Conservation (phyloP, 2,329 filamentous ascomycete genomes). For the Claviceps sp. region DNA sequence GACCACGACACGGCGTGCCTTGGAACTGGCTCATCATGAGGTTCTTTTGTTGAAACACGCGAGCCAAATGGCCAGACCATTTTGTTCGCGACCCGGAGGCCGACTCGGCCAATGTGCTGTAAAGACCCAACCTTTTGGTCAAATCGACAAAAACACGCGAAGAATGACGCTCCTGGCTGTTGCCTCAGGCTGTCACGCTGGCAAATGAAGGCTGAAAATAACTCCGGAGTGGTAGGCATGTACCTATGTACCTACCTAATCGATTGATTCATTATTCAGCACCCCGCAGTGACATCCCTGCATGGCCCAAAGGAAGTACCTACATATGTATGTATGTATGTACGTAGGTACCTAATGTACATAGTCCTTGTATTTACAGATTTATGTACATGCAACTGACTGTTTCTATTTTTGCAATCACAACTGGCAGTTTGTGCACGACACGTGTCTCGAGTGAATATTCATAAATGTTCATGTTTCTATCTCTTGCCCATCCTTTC, state of each 20-base stretch:
- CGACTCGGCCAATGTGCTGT: constrained; percentile 6
- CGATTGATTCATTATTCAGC: not conserved
- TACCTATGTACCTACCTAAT: not conserved
- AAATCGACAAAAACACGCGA: not conserved
- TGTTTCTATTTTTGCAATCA: too few relatives aligned
- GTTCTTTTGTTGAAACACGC: constrained; percentile 12
- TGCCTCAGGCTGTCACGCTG: not conserved
- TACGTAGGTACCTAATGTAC: too few relatives aligned
- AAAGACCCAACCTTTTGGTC: not conserved
- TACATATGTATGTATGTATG: too few relatives aligned
- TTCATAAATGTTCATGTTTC: not conserved
- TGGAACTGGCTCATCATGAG: constrained; percentile 11
- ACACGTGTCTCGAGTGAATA: too few relatives aligned
- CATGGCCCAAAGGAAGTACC: not conserved
- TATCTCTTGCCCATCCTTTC: not conserved
- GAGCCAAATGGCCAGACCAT: constrained; percentile 30
- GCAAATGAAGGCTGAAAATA: too few relatives aligned
- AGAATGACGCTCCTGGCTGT: not conserved
- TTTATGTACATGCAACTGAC: too few relatives aligned
- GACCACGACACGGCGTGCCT: constrained; percentile 24
- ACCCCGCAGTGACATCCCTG: not conserved
- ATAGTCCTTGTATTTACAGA: too few relatives aligned
- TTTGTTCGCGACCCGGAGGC: constrained; percentile 18
- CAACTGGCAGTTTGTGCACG: too few relatives aligned
- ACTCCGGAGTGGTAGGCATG: not conserved